These are phyloP conservation scores for Tricholoma sp. DNA, from an alignment of 768 basidiomycete genomes.

Conservation along the genomic window DNA sequence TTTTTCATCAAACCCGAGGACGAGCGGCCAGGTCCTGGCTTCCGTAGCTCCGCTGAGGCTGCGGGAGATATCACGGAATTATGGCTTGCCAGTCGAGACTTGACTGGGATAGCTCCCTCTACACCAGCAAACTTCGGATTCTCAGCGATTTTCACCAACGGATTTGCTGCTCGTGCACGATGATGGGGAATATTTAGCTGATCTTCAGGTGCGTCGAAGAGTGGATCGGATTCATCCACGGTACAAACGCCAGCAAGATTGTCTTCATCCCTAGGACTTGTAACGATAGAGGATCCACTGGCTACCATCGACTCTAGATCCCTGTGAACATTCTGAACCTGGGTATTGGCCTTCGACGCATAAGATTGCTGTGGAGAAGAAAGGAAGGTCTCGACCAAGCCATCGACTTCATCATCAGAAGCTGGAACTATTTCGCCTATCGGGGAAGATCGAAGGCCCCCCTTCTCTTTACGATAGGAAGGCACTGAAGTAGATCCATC, in stretches of 20 bases:
- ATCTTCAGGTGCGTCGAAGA: slow-evolving; percentile 7
- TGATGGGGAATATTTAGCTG: slow-evolving; percentile 30
- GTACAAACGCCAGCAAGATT: not conserved
- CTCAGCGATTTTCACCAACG: slow-evolving; percentile 50
- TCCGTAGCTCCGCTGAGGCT: slow-evolving; percentile 9
- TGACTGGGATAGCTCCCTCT: slow-evolving; percentile 42
- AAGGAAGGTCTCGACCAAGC: slow-evolving; percentile 8
- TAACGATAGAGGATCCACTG: not conserved
- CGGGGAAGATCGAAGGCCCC: slow-evolving; percentile 20
- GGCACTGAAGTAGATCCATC: slow-evolving; percentile 7
- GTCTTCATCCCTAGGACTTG: not conserved
- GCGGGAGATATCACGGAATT: slow-evolving; percentile 10
- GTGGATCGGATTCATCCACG: slow-evolving; percentile 3
- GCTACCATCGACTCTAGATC: not conserved
- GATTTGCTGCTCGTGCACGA: slow-evolving; percentile 44
- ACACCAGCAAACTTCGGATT: slow-evolving; percentile 26
- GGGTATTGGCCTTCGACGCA: not conserved
- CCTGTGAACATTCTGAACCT: not conserved
- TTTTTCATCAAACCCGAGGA: slow-evolving; percentile 37
- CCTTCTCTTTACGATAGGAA: slow-evolving; percentile 4
- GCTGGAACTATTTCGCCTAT: slow-evolving; percentile 25
- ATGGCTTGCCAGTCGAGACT: slow-evolving; percentile 38
- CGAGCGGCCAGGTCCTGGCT: slow-evolving; percentile 49
- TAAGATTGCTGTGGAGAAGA: not conserved
- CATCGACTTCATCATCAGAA: slow-evolving; percentile 31